These are phyloP conservation scores for Lachnellula occidentalis DNA, from an alignment of 2,329 filamentous ascomycete species.

Conservation along the genomic window DNA sequence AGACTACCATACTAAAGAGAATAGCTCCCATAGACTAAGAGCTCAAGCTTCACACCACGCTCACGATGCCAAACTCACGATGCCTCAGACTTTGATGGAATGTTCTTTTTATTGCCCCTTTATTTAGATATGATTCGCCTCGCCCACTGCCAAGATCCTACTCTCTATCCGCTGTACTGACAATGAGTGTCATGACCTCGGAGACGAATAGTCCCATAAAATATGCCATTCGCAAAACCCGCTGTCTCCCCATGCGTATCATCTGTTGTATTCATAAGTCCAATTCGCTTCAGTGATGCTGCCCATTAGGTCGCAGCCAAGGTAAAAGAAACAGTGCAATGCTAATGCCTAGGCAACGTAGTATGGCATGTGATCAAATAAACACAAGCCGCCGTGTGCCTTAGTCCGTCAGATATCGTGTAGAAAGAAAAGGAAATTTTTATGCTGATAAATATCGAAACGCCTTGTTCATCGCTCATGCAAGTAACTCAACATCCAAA, in stretches of 20 bases:
- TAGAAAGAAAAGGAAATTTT: constrained; percentile 17
- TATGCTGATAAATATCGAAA: constrained; percentile 19
- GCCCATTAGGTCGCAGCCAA: constrained; percentile 12
- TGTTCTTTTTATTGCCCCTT: not conserved
- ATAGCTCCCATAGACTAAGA: too few relatives aligned
- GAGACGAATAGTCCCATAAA: not conserved
- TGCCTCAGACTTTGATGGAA: not conserved
- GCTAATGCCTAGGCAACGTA: constrained; percentile 18
- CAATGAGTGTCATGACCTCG: not conserved
- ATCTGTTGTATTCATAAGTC: constrained; percentile 13
- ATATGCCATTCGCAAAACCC: not conserved
- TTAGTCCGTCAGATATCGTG: constrained; percentile 13
- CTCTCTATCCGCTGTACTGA: not conserved
- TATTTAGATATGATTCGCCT: constrained; percentile 3
- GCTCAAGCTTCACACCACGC: too few relatives aligned
- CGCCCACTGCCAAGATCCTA: not conserved
- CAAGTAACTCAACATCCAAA: constrained; percentile 77
- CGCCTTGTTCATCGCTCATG: constrained; percentile 17
- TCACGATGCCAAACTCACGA: too few relatives aligned
- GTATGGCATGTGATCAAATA: constrained; percentile 18
- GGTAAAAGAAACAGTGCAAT: constrained; percentile 22
- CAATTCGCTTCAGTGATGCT: constrained; percentile 3
- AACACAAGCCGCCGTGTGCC: constrained; percentile 13
- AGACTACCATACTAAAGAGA: not conserved
- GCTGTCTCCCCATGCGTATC: not conserved